These are phyloP conservation scores for Luzula sylvatica DNA, from an alignment of 176 grass and related monocot genomes.

Conservation along the genomic window DNA sequence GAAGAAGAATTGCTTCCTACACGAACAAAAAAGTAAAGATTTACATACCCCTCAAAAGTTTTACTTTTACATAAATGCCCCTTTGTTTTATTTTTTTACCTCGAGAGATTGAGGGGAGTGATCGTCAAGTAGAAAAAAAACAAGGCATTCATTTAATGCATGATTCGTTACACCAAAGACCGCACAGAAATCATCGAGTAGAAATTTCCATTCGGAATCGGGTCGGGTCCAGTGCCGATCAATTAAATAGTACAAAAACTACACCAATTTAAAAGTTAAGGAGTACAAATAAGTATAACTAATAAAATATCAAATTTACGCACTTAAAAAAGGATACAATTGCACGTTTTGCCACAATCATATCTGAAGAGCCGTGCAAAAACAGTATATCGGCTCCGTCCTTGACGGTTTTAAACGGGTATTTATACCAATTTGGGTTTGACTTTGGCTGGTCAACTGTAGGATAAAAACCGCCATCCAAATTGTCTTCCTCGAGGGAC, in stretches of 20 bases:
- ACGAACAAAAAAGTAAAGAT: not conserved
- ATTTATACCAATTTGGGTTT: conserved; percentile 26
- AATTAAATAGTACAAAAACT: conserved; percentile 98
- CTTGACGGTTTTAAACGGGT: conserved; percentile 67
- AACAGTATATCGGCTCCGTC: conserved; percentile 77
- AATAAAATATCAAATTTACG: no score
- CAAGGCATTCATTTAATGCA: conserved; percentile 59
- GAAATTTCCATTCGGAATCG: conserved; percentile 71
- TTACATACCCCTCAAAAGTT: no score
- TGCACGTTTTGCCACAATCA: conserved; percentile 83
- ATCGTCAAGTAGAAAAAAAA: conserved; percentile 82
- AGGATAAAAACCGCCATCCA: conserved; percentile 36
- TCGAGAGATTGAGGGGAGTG: conserved; percentile 64
- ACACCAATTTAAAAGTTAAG: conserved; percentile 41
- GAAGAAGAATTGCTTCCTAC: conserved; percentile 68
- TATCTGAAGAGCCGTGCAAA: conserved; percentile 69
- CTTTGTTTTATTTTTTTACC: conserved; percentile 24
- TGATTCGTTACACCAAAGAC: conserved; percentile 55
- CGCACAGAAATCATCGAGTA: conserved; percentile 80
- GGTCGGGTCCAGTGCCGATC: conserved; percentile 75
- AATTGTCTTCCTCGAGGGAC: conserved; percentile 41
- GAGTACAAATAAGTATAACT: not conserved
- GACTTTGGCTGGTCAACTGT: conserved; percentile 37
- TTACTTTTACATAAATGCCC: no score
- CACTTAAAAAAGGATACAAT: conserved; percentile 46